Evolutionary conservation across 1,139 yeast genomes (phyloP).

Genomic region (Magnusiomyces paraingens): DNA sequence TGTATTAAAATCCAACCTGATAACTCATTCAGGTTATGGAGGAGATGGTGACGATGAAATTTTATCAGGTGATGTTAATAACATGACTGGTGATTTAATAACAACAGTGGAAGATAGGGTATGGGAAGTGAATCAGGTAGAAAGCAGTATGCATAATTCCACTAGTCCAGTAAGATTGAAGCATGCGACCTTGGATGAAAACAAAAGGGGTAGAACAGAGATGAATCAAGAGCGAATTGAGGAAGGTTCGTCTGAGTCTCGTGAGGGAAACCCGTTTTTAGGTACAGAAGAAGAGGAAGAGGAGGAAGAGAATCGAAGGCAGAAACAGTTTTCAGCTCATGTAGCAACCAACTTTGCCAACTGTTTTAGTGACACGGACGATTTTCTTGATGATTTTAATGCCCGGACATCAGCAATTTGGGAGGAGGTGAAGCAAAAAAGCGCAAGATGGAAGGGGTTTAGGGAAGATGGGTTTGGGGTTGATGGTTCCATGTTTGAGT

Average conservation of each 20-base stretch:
- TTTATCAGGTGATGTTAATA: background rate
- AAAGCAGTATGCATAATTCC: background rate
- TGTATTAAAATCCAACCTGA: no score
- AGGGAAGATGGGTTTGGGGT: background rate
- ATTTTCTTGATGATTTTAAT: slow-evolving; percentile 4
- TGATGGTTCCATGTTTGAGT: no score
- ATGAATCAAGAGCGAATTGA: background rate
- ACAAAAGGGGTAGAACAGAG: no score
- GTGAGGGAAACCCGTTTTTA: background rate
- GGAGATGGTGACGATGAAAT: background rate
- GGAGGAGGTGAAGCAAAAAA: slow-evolving; percentile 3
- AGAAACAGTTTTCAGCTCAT: background rate
- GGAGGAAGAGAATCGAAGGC: background rate
- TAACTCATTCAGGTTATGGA: background rate
- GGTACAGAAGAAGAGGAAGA: background rate
- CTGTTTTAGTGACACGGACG: slow-evolving; percentile 6
- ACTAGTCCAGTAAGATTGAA: no score
- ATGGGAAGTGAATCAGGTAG: background rate
- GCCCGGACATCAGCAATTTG: slow-evolving; percentile 3
- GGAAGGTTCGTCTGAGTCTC: background rate
- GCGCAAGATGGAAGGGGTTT: background rate
- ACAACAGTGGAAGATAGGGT: no score
- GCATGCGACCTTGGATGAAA: no score
- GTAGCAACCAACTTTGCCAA: slow-evolving; percentile 4
- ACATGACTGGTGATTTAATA: background rate